Evolutionary conservation across 768 basidiomycete species (phyloP).

Genomic region (Tulasnella sp.): DNA sequence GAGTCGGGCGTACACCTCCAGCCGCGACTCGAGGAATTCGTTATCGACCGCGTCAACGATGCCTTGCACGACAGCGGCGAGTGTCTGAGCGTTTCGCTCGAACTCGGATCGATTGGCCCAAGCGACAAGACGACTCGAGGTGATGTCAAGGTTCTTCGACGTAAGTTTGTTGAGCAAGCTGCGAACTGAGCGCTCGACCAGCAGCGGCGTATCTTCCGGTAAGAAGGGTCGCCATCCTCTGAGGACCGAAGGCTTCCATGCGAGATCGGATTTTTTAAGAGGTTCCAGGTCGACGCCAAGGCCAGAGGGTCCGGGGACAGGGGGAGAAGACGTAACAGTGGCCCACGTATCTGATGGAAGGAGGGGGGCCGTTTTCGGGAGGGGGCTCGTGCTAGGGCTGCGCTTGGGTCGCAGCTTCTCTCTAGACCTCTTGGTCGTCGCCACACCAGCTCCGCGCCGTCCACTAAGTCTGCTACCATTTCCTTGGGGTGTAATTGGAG

Average conservation of each 20-base stretch:
- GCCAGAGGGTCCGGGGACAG: neutral
- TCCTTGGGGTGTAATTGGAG: neutral
- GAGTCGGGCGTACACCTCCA: neutral
- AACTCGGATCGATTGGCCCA: neutral
- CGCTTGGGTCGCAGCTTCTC: neutral
- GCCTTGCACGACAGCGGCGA: neutral
- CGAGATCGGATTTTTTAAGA: neutral
- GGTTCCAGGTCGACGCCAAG: neutral
- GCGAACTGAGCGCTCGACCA: neutral
- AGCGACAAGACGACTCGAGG: neutral
- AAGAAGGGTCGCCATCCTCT: neutral
- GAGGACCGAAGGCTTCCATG: neutral
- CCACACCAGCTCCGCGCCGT: neutral
- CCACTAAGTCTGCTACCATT: neutral
- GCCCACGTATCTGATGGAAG: neutral
- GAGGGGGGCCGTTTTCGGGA: neutral
- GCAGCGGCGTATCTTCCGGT: neutral
- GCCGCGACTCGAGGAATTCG: neutral
- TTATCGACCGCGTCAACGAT: neutral
- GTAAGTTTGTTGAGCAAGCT: slow-evolving; percentile 8
- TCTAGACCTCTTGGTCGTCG: neutral
- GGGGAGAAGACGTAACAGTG: neutral
- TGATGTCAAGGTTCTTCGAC: neutral
- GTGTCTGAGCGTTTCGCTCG: slow-evolving; percentile 3
- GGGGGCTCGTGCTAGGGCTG: neutral